Conservation (phyloP, 2,329 filamentous ascomycete genomes). For the Cladosporium halotolerans region DNA sequence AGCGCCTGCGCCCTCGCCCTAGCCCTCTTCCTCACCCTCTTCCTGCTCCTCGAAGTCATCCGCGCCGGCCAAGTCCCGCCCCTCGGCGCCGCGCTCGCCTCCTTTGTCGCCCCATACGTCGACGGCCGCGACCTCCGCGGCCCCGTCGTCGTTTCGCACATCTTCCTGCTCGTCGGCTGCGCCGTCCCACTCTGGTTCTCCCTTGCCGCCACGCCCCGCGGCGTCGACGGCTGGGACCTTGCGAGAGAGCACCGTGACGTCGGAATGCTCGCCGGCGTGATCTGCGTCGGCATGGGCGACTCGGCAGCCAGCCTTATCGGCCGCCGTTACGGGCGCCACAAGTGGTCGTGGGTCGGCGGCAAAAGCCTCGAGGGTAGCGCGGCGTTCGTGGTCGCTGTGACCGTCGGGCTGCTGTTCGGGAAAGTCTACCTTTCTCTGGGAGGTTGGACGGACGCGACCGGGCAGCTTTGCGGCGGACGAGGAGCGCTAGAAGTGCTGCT, state of each 20-base stretch:
- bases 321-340: conserved; percentile 73
- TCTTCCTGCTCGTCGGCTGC: conserved; percentile 91
- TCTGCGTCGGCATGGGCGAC: conserved; percentile 93
- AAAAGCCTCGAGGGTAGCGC: conserved; percentile 85
- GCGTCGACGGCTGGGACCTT: conserved; percentile 64
- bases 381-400: conserved; percentile 78
- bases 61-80: conserved; percentile 88
- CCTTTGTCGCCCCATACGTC: conserved; percentile 87
- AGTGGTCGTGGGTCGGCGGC: conserved; percentile 95
- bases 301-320: conserved; percentile 88
- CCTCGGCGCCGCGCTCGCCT: conserved; percentile 74
- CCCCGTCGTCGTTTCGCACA: conserved; percentile 90
- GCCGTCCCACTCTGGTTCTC: conserved; percentile 91
- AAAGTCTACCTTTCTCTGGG: conserved; percentile 71
- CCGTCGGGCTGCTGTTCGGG: conserved; percentile 62
- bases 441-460: conserved; percentile 50
- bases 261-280: conserved; percentile 84
- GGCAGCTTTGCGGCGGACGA: not conserved
- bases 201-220: conserved; percentile 61
- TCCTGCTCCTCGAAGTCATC: conserved; percentile 81
- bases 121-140: conserved; percentile 89
- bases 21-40: conserved; percentile 71
- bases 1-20: conserved; percentile 74
- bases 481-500: not conserved
- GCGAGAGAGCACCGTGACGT: conserved; percentile 55